phyloP scores from a whole-genome alignment of 179 eudicot species.

The Beta macrorhiza region DNA sequence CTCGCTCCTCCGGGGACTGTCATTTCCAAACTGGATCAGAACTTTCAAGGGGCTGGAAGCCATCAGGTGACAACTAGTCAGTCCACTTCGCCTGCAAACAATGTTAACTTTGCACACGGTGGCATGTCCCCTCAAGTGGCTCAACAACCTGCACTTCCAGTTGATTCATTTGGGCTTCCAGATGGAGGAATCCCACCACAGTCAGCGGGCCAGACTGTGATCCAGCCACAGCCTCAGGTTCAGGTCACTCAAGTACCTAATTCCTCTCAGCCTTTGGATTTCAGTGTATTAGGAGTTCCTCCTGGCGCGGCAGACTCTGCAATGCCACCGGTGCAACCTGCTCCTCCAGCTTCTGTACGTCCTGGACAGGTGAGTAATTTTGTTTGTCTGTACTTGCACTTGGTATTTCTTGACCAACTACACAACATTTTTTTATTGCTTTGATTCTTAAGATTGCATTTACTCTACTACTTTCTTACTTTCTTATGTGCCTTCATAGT shows the following conservation, averaged over 20 bases:
- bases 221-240: conserved; percentile 42
- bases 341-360: conserved; percentile 82
- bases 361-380: conserved; percentile 75
- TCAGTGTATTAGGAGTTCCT: conserved; percentile 77
- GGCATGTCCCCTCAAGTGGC: conserved; percentile 66
- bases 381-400: conserved; percentile 15
- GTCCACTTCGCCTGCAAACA: conserved; percentile 38
- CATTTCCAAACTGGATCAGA: conserved; percentile 70
- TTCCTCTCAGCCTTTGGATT: conserved; percentile 88
- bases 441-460: neutral
- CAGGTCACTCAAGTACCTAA: conserved; percentile 43
- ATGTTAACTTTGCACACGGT: conserved; percentile 55
- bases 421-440: neutral
- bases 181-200: conserved; percentile 94
- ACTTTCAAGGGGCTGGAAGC: conserved; percentile 51
- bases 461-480: neutral
- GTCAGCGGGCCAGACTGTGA: conserved; percentile 43
- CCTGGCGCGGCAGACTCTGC: conserved; percentile 57
- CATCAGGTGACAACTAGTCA: conserved; percentile 44
- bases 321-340: conserved; percentile 56
- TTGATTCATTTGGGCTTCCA: conserved; percentile 72
- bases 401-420: neutral
- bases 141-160: conserved; percentile 42
- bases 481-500: neutral
- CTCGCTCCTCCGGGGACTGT: conserved; percentile 81